Evolutionary conservation across 2,329 filamentous ascomycete genomes (phyloP).

Genomic region (Venturia asperata): DNA sequence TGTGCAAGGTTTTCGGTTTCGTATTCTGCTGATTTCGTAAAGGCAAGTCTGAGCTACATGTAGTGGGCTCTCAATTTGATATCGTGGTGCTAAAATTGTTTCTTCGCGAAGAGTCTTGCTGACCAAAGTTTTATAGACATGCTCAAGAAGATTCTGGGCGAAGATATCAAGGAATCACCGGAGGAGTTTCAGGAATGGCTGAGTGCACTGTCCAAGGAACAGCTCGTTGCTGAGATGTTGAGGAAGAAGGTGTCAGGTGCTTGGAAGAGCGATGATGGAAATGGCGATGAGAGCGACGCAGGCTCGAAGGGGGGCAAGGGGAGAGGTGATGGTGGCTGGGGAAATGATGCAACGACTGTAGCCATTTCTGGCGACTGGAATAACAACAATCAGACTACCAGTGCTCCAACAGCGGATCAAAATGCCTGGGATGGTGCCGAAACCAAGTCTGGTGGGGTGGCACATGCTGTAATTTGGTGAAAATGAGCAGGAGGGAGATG

Average conservation of each 20-base stretch:
- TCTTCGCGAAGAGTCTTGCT: background rate
- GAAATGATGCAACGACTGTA: background rate
- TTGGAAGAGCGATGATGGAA: constrained; percentile 13
- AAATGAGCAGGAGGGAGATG: background rate
- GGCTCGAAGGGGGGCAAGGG: background rate
- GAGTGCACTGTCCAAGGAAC: constrained; percentile 28
- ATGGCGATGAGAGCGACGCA: background rate
- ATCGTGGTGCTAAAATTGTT: background rate
- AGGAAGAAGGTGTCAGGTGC: constrained; percentile 11
- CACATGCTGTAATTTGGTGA: background rate
- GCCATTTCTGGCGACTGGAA: background rate
- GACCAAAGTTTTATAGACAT: constrained; percentile 17
- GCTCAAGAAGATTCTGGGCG: constrained; percentile 32
- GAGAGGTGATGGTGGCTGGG: background rate
- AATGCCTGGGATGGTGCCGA: background rate
- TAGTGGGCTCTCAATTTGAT: background rate
- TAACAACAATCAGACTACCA: background rate
- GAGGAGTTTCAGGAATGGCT: constrained; percentile 23
- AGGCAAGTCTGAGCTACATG: constrained; percentile 19
- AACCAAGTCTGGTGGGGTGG: background rate
- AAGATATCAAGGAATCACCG: constrained; percentile 25
- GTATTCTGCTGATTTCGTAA: constrained; percentile 10
- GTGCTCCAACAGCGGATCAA: background rate
- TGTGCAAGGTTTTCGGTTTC: constrained; percentile 4
- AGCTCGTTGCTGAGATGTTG: constrained; percentile 27